These are phyloP conservation scores for Grosmannia serpens DNA, from an alignment of 2,329 filamentous ascomycete genomes.

Conservation along the genomic window DNA sequence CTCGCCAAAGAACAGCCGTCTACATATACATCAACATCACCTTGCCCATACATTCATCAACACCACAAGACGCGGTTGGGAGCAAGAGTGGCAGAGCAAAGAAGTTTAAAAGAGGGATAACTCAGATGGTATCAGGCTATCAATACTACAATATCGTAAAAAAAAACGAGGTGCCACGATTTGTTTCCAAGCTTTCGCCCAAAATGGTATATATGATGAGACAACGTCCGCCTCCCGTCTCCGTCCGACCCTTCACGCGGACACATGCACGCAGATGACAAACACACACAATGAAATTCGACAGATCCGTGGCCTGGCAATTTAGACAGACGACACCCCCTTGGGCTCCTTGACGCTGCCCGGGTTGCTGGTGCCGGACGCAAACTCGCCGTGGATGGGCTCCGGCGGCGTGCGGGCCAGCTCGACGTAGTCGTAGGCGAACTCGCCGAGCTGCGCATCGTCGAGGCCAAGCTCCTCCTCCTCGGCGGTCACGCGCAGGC, in stretches of 20 bases:
- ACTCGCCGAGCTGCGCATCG: constrained; percentile 69
- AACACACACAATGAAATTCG: not conserved
- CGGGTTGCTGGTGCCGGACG: constrained; percentile 13
- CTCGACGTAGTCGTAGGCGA: constrained; percentile 77
- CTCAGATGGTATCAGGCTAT: constrained; percentile 4
- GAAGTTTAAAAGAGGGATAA: not conserved
- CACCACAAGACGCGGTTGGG: too few species aligned
- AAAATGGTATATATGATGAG: constrained; percentile 1
- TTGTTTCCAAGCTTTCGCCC: not conserved
- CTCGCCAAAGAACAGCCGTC: not conserved
- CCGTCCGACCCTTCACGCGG: not conserved
- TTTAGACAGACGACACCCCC: not conserved
- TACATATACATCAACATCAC: too few species aligned
- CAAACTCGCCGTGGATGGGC: constrained; percentile 7
- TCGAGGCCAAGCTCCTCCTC: constrained; percentile 61
- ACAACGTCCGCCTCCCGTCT: not conserved
- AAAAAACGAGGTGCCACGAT: not conserved
- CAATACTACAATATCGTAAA: constrained; percentile 1
- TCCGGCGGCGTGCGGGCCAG: constrained; percentile 49
- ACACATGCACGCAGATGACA: not conserved
- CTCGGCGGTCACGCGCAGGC: constrained; percentile 53
- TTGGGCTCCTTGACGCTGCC: constrained; percentile 12
- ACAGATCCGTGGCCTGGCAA: not conserved
- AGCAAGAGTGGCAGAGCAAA: not conserved
- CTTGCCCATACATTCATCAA: not conserved